phyloP scores from a whole-genome alignment of 208 protist species.

The Leishmania lainsoni region DNA sequence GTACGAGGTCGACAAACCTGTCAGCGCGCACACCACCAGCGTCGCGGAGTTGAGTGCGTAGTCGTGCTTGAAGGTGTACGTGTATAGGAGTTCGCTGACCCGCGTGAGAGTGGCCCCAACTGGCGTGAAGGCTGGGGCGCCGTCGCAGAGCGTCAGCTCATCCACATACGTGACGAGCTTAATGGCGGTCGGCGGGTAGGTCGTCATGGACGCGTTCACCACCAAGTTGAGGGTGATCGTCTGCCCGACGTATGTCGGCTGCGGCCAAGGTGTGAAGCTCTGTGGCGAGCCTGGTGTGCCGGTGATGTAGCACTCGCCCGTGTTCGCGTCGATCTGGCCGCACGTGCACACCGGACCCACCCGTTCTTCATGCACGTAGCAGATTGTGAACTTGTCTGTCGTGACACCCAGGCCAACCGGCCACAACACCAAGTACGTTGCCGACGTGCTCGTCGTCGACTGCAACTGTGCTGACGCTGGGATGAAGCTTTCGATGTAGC shows the following conservation, averaged over 20 bases:
- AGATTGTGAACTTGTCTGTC: constrained; percentile 68
- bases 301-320: constrained; percentile 74
- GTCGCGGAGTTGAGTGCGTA: constrained; percentile 48
- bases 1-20: constrained; percentile 43
- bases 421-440: constrained; percentile 81
- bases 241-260: constrained; percentile 87
- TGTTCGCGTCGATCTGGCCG: constrained; percentile 65
- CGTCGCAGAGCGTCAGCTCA: constrained; percentile 57
- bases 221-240: constrained; percentile 58
- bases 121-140: constrained; percentile 53
- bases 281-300: constrained; percentile 51
- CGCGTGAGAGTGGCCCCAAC: constrained; percentile 29
- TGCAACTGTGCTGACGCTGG: constrained; percentile 40
- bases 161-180: constrained; percentile 74
- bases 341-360: constrained; percentile 79
- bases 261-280: constrained; percentile 48
- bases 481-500: constrained; percentile 66
- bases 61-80: constrained; percentile 82
- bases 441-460: constrained; percentile 43
- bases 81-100: constrained; percentile 41
- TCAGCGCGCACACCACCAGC: constrained; percentile 81
- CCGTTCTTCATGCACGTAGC: constrained; percentile 68
- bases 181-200: constrained; percentile 63
- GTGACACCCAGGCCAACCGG: constrained; percentile 62
- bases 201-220: constrained; percentile 35